Evolutionary conservation across 441 rosid species (phyloP), one percentile per base, ranked within the genome.

Genomic region (Croton laevigatus): DNA sequence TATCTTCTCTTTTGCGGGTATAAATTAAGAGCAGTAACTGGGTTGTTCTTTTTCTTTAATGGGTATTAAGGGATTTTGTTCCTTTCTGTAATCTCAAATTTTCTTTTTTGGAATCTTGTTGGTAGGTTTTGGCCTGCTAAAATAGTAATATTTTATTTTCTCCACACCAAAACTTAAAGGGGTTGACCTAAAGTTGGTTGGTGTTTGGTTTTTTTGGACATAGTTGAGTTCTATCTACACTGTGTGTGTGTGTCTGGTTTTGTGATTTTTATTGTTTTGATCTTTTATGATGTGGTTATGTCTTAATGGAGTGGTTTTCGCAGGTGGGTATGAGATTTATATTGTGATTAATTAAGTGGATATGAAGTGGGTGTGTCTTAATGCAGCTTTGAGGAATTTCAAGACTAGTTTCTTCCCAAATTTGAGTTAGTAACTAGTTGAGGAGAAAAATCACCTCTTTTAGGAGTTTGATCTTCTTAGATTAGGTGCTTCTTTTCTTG

Each of bases 111-210:
- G 84, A 83, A 82, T 81, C 72, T 67, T 19, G 36, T 72, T 70
- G 82, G 78, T 78, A 70, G 78, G 84, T 79, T 83, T 78, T 73
- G 65, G 62, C 71, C 62, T 66, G 60, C n/a, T 6, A 44, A 68
- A 57, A 60, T 12, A 63, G 36, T 45, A 62, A 14, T 48, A 22
- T 59, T 48, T 40, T 66, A 13, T 46, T 70, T 73, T 49, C 53
- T 66, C 63, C 23, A 45, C 4, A 42, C 62, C 37, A 60, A 32
- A 59, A 13, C 32, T 70, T 72, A 73, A 71, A 75, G 78, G 67
- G 68, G 82, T 78, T 85, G 85, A 79, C 84, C 85, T 79, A 66
- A 78, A 75, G 8, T 68, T 72, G 59, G 55, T 68, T 72, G 59
- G 55, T 68, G 70, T 72, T 78, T 65, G 16, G n/a, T n/a, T 46